Evolutionary conservation across 345 rosid species (phyloP).

Genomic region (Abelmoschus esculentus): DNA sequence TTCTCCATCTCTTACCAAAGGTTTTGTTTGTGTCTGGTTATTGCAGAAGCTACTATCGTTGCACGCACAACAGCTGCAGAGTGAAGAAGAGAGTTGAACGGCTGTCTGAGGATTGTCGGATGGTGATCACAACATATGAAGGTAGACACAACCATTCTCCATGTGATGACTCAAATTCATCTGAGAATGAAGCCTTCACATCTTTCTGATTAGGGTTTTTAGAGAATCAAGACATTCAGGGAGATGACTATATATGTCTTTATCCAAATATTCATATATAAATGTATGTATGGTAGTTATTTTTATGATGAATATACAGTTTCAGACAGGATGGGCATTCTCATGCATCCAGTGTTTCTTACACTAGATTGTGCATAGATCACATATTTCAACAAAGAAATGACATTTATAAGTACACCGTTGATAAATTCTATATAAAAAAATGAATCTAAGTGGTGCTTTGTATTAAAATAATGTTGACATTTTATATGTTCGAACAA

Average conservation of each 20-base stretch:
- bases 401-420: neutral
- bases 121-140: constrained; percentile 98
- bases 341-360: neutral
- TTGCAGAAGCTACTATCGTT: constrained; percentile 82
- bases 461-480: no score
- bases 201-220: constrained; percentile 37
- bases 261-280: neutral
- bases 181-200: constrained; percentile 67
- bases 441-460: no score
- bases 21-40: neutral
- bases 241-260: neutral
- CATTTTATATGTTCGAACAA: no score
- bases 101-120: constrained; percentile 88
- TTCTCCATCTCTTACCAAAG: neutral
- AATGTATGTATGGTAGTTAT: neutral
- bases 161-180: constrained; percentile 74
- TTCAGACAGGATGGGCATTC: neutral
- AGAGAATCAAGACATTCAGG: neutral
- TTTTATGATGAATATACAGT: neutral
- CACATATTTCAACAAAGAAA: neutral
- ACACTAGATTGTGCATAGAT: neutral
- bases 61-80: constrained; percentile 79
- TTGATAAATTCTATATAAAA: neutral
- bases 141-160: constrained; percentile 96
- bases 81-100: constrained; percentile 98